A percentile compares a stretch with the other conserved stretches of the same genome.
Evolutionary conservation across 345 rosid species (phyloP).

Genomic region (Pistacia vera): DNA sequence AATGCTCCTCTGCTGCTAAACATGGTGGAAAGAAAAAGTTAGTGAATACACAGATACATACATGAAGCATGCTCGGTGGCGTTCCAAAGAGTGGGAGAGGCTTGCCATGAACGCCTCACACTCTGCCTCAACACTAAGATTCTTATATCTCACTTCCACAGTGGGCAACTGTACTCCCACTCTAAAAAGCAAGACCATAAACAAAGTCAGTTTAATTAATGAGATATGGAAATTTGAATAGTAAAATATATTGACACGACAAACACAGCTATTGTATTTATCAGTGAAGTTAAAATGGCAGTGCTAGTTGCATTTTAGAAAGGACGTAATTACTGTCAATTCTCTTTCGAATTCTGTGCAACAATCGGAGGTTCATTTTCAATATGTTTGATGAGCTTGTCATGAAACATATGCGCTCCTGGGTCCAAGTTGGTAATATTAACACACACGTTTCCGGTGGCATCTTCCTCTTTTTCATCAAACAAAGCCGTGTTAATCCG

Average conservation of each 20-base stretch:
- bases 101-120: constrained; percentile 40
- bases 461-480: constrained; percentile 11
- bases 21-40: no score
- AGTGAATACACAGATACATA: constrained; percentile 3
- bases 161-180: constrained; percentile 42
- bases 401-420: constrained; percentile 28
- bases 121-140: constrained; percentile 40
- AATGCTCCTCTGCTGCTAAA: no score
- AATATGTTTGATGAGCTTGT: constrained; percentile 28
- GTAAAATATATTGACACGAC: background rate
- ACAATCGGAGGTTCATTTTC: constrained; percentile 28
- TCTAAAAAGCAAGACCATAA: constrained; percentile 26
- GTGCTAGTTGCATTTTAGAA: background rate
- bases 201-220: background rate
- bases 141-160: constrained; percentile 45
- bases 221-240: no score
- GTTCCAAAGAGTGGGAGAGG: constrained; percentile 58
- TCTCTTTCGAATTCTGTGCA: constrained; percentile 27
- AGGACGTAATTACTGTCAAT: constrained; percentile 17
- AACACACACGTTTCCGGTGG: constrained; percentile 8
- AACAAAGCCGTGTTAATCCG: constrained; percentile 17
- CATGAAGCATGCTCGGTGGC: constrained; percentile 25
- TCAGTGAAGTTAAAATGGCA: background rate
- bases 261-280: background rate
- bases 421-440: constrained; percentile 28